Base-by-base conservation (phyloP, 2,329 filamentous ascomycete species). In the Colletotrichum costaricense region DNA sequence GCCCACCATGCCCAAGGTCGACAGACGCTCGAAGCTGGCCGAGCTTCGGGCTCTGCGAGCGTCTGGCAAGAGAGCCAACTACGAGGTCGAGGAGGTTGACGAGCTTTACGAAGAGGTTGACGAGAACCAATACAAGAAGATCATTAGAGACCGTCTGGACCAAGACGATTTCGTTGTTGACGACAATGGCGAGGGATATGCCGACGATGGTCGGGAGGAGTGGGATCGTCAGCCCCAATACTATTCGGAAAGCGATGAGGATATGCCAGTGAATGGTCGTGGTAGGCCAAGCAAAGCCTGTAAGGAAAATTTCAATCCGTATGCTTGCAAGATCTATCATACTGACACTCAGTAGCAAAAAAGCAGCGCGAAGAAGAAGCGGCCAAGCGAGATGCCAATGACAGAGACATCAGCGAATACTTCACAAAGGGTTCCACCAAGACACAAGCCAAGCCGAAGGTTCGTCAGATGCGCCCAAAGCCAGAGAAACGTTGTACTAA, bases 111-210 rank as follows among this genome's bases (percentile, higher is more conserved):
- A 98, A 75, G 95, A 97, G 79, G 95, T 99, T 60, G 95, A 98
- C 80, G 97, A 99, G 79, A 96, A 97, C 79, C 94, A 94, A 64
- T 99, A 99, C 88, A 98, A 98, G 86, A 97, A 97, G 82, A 93
- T 98, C 76, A 95, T 99, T 16, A 91, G 97, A 55, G 91, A 93
- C 69, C 93, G 97, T 59, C 88, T 99, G 64, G 94, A 98, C 80
- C 89, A 97, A 79, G 97, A 99, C 78, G 97, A 99, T 84, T 99
- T 99, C 79, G 96, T 99, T 65, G 95, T 99, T 73, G 97, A 98
- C 86, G 97, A 99, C 85, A 97, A 98, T 85, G 96, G 96, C 79
- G 95, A 96, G 81, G 96, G 97, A 49, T 99, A 99, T 80, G 96
- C 95, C 76, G 96, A 98, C 81, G 97, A 98, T 80, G 97, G 97